Evolutionary conservation across 2,329 filamentous ascomycete species (phyloP), one percentile per base, ranked within the genome.

Genomic region (Endoconidiophora polonica): DNA sequence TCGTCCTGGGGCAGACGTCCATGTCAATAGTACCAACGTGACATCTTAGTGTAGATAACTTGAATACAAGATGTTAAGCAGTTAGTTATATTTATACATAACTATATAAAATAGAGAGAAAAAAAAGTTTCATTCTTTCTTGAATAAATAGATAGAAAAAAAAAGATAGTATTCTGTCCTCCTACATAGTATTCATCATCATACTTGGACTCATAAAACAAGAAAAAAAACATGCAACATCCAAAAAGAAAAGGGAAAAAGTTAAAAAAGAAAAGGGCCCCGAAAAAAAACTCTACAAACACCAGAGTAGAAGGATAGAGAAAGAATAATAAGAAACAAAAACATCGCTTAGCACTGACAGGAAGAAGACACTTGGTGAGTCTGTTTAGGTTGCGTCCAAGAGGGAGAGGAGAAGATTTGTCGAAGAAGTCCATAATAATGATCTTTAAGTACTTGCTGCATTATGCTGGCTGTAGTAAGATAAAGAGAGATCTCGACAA

Each of bases 161-260:
- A 46, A 46, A 46, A 46, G 2, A 41, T 41, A 22, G n/a, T 33
- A 33, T 33, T 33, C 29, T 33, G 29, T 33, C 29, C 29, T 33
- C 9, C 29, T 33, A 33, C 29, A 33, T 33, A 22, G 29, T 18
- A 18, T 18, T 39, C 37, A 22, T 50, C 48, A 46, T 50, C 24
- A 50, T 50, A 36, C 48, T 50, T 50, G 48, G 42, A 40, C 48
- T 50, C 48, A 46, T 50, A 20, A 50, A 33, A 38, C 44, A 39
- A 26, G 46, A 20, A 43, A 24, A 24, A 29, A 46, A n/a, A 38
- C 3, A 40, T 18, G 40, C 29, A 26, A 39, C 10, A 23, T 16
- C 33, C 33, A 48, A 16, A 48, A n/a, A 48, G n/a, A 10, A 29
- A 47, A 41, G 18, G 22, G 2, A 50, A 14, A 52, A 39, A 36